Conservation (phyloP, 768 basidiomycete genomes). For the Boletus reticulatus region DNA sequence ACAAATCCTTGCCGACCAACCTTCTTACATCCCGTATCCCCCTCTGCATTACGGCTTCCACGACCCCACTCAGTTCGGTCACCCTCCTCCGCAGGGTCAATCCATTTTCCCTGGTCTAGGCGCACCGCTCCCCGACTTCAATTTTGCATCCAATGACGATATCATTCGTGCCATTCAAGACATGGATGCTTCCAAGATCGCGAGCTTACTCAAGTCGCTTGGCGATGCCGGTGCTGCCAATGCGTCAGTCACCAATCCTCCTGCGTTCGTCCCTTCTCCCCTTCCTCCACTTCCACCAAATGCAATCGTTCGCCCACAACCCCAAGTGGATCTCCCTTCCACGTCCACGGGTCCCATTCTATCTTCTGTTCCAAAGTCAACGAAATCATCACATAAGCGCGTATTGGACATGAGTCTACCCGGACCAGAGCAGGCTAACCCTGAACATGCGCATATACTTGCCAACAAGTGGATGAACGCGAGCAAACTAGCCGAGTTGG, state of each 20-base stretch:
- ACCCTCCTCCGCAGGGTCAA: slow-evolving; percentile 27
- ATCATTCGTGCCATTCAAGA: slow-evolving; percentile 71
- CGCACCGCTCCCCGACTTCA: slow-evolving; percentile 34
- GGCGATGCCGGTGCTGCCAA: slow-evolving; percentile 54
- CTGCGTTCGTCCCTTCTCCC: slow-evolving; percentile 23
- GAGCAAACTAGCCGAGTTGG: slow-evolving; percentile 64
- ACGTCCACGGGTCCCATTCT: slow-evolving; percentile 42
- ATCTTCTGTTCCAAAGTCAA: slow-evolving; percentile 37
- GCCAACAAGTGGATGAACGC: slow-evolving; percentile 80
- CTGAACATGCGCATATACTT: slow-evolving; percentile 64
- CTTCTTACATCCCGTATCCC: slow-evolving; percentile 30
- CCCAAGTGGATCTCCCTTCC: slow-evolving; percentile 41
- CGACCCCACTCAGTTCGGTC: slow-evolving; percentile 27
- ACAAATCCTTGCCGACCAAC: slow-evolving; percentile 27
- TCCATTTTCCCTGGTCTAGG: slow-evolving; percentile 23
- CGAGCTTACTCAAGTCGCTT: slow-evolving; percentile 61
- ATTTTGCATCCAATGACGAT: slow-evolving; percentile 63
- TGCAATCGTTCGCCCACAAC: slow-evolving; percentile 31
- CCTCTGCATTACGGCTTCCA: slow-evolving; percentile 29
- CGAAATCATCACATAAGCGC: slow-evolving; percentile 36
- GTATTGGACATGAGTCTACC: slow-evolving; percentile 44
- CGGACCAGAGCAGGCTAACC: slow-evolving; percentile 40
- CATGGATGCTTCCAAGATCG: slow-evolving; percentile 65
- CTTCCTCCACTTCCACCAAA: slow-evolving; percentile 24
- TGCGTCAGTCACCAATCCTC: slow-evolving; percentile 22